Evolutionary conservation across 352 stramenopile species (phyloP).

Genomic region (Pythium brassicae): DNA sequence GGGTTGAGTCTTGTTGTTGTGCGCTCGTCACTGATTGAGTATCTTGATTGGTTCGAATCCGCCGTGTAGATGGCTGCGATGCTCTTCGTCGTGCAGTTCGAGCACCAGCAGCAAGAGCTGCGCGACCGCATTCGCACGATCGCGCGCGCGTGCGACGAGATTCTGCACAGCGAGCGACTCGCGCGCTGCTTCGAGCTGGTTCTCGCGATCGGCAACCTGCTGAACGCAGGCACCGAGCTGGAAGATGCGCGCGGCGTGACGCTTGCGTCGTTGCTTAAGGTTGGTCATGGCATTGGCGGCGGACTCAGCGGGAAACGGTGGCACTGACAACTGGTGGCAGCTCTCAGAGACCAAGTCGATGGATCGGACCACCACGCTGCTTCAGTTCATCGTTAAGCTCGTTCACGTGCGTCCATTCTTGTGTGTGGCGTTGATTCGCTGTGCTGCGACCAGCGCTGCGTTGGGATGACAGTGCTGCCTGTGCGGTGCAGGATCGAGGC

Average conservation of each 20-base stretch:
- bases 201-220: slow-evolving; percentile 63
- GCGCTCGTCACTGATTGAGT: not conserved
- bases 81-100: slow-evolving; percentile 63
- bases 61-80: slow-evolving; percentile 52
- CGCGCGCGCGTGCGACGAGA: slow-evolving; percentile 54
- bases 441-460: too few relatives aligned
- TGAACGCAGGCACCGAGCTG: slow-evolving; percentile 72
- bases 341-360: slow-evolving; percentile 82
- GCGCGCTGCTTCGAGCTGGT: slow-evolving; percentile 75
- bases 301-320: not conserved
- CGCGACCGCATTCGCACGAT: slow-evolving; percentile 38
- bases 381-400: slow-evolving; percentile 77
- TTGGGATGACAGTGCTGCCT: not conserved
- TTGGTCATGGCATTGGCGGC: slow-evolving; percentile 1
- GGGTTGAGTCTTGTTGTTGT: not conserved
- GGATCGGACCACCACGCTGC: slow-evolving; percentile 61
- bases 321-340: slow-evolving; percentile 11
- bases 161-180: slow-evolving; percentile 66
- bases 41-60: not conserved
- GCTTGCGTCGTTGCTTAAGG: slow-evolving; percentile 72
- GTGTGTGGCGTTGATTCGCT: not conserved
- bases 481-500: slow-evolving; percentile 47
- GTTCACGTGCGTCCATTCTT: slow-evolving; percentile 49
- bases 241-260: slow-evolving; percentile 65
- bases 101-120: slow-evolving; percentile 53